phyloP scores from a whole-genome alignment of 768 basidiomycete species.

The Pholiota conissans region DNA sequence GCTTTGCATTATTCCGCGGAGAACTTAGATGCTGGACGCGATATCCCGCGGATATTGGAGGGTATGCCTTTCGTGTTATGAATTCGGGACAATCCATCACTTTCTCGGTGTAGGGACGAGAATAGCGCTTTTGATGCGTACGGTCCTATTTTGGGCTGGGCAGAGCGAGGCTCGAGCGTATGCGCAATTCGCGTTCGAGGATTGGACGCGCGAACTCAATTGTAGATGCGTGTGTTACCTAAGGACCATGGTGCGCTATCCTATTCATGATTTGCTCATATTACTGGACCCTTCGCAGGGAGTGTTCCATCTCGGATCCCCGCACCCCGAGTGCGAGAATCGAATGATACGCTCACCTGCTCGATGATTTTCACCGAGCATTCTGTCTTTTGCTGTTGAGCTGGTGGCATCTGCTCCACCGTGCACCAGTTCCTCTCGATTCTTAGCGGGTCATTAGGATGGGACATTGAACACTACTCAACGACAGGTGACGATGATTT shows the following conservation, averaged over 20 bases:
- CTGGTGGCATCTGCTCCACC: neutral
- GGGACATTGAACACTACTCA: too few relatives aligned
- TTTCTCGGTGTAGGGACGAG: neutral
- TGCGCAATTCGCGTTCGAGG: neutral
- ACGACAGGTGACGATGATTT: too few relatives aligned
- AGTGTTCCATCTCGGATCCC: neutral
- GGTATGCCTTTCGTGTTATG: neutral
- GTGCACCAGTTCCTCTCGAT: neutral
- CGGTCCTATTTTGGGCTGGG: neutral
- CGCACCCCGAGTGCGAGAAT: neutral
- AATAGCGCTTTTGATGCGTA: neutral
- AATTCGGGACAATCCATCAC: neutral
- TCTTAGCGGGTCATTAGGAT: too few relatives aligned
- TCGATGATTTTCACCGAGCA: neutral
- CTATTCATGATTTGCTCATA: neutral
- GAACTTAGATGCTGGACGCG: neutral
- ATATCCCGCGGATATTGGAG: conserved; percentile 4
- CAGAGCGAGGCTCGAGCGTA: neutral
- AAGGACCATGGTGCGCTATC: neutral
- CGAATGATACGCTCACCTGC: neutral
- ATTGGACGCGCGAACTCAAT: neutral
- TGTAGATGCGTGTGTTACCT: neutral
- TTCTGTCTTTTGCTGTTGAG: neutral
- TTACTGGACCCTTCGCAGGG: neutral
- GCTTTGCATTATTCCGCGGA: neutral